Evolutionary conservation across 176 grass and related monocot genomes (phyloP), one percentile per base, ranked within the genome.

Genomic region (Themeda triandra): DNA sequence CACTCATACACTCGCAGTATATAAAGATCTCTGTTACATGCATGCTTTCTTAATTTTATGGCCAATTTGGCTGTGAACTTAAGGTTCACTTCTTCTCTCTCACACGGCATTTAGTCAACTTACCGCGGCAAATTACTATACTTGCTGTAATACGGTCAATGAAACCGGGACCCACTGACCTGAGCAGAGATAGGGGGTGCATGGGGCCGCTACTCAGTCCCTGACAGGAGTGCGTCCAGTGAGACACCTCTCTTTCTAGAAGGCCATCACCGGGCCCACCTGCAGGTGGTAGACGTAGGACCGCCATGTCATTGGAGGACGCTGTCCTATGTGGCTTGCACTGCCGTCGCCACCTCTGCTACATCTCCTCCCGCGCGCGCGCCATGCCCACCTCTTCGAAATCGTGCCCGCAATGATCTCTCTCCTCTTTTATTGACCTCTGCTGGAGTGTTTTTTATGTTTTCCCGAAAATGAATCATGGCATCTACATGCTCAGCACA

Each of bases 361-460:
- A n/a, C n/a, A n/a, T n/a, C n/a, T n/a, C n/a, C n/a, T n/a, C n/a
- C n/a, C n/a, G n/a, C n/a, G n/a, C n/a, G n/a, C n/a, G n/a, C n/a
- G n/a, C n/a, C n/a, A n/a, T n/a, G n/a, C n/a, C 28, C 13, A 21
- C 6, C 2, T 1, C 86, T 28, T 79, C 44, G 75, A 41, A 14
- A 35, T 42, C 56, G 86, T 24, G 86, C 66, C 23, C 5, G 2
- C 13, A 9, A 13, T 36, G 23, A 8, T 19, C 37, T 93, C 88
- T 92, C 86, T 89, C 92, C 70, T 92, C 92, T 85, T 92, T 94
- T 89, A 94, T 94, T 87, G 89, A 83, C 69, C 40, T 73, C 24
- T n/a, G n/a, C n/a, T 42, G 65, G 8, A 10, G 45, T 13, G 36
- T 24, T 10, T 33, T 9, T 63, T 60, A 23, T 30, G 77, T 4